Conservation (phyloP, 2,329 filamentous ascomycete genomes). For the Fusarium virguliforme region DNA sequence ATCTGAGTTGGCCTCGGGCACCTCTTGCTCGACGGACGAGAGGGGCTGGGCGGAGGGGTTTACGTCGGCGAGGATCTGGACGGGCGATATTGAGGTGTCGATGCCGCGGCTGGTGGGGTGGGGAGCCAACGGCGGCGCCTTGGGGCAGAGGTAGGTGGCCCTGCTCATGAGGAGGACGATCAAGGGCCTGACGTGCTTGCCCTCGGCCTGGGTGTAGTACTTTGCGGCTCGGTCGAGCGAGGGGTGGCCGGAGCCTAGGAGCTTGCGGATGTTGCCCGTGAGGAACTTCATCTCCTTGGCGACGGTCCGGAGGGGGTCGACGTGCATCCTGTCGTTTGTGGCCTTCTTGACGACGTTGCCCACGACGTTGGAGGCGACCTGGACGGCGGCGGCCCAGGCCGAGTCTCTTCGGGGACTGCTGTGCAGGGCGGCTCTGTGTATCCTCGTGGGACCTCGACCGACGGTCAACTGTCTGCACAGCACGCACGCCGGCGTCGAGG, state of each 20-base stretch:
- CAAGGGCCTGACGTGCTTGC: conserved; percentile 95
- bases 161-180: conserved; percentile 97
- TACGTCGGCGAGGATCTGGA: conserved; percentile 78
- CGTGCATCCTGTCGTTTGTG: conserved; percentile 77
- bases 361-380: conserved; percentile 79
- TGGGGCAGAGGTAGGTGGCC: conserved; percentile 85
- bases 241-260: conserved; percentile 95
- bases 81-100: conserved; percentile 70
- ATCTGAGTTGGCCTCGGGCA: conserved; percentile 66
- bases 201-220: conserved; percentile 97
- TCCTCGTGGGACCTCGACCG: conserved; percentile 56
- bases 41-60: conserved; percentile 76
- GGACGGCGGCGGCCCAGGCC: conserved; percentile 83
- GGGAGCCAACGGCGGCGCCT: conserved; percentile 62
- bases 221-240: conserved; percentile 96
- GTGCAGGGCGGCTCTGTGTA: conserved; percentile 59
- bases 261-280: conserved; percentile 91
- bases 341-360: conserved; percentile 76
- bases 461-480: conserved; percentile 53
- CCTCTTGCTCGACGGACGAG: conserved; percentile 60
- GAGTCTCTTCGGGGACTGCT: conserved; percentile 67
- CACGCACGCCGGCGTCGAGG: conserved; percentile 50
- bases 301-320: conserved; percentile 91
- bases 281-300: conserved; percentile 98
- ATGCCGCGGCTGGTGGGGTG: conserved; percentile 64